A percentile compares a stretch with the other conserved stretches of the same genome.
phyloP scores from a whole-genome alignment of 148 eudicot species.

The Cornus florida region DNA sequence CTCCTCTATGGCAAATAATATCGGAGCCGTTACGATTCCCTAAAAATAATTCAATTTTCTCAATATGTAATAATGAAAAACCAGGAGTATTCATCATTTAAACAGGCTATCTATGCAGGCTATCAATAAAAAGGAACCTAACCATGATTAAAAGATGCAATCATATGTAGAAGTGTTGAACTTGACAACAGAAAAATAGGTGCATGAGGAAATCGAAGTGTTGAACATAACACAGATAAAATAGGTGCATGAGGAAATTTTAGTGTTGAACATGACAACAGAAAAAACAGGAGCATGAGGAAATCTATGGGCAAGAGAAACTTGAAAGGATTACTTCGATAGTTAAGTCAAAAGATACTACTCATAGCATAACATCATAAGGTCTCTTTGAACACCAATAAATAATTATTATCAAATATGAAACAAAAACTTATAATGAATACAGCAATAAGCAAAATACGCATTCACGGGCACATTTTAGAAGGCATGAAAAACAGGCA shows the following conservation, averaged over 20 bases:
- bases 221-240: background rate
- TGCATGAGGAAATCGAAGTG: background rate
- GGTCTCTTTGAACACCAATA: background rate
- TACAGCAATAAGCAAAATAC: background rate
- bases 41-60: constrained; percentile 21
- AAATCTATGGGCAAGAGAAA: background rate
- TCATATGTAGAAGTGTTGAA: background rate
- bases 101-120: background rate
- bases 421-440: no score
- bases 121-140: background rate
- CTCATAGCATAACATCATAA: background rate
- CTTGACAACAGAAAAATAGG: background rate
- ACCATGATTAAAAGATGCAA: background rate
- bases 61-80: background rate
- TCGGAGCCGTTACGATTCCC: constrained; percentile 94
- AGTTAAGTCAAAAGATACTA: background rate
- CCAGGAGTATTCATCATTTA: background rate
- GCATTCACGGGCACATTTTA: background rate
- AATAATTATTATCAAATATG: background rate
- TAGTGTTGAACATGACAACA: background rate
- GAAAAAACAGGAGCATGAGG: background rate
- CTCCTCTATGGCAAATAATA: constrained; percentile 92
- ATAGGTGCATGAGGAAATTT: background rate
- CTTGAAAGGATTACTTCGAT: no score
- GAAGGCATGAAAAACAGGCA: no score